phyloP scores from a whole-genome alignment of 495 filamentous ascomycete genomes.

The Hyaloscypha bicolor region DNA sequence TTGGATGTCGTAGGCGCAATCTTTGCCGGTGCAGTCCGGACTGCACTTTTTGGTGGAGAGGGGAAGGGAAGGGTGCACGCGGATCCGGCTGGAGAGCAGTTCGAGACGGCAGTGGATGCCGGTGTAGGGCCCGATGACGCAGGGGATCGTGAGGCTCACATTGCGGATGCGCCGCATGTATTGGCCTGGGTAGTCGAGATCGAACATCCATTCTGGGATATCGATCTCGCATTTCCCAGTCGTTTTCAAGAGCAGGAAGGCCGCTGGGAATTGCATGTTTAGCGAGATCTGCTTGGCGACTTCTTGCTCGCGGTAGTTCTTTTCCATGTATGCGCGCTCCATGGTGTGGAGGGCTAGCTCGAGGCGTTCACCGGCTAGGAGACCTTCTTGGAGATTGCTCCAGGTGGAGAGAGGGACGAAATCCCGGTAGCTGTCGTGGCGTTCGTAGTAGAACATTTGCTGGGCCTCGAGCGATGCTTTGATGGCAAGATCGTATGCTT shows the following conservation, averaged over 20 bases:
- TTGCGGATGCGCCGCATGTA: constrained; percentile 40
- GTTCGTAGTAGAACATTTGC: constrained; percentile 31
- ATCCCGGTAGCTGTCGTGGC: background rate
- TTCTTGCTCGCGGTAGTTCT: constrained; percentile 37
- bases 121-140: constrained; percentile 34
- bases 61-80: constrained; percentile 26
- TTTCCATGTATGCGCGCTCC: constrained; percentile 33
- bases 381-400: constrained; percentile 35
- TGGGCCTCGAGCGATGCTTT: constrained; percentile 21
- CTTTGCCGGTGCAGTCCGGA: background rate
- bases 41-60: background rate
- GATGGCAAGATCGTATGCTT: constrained; percentile 27
- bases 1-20: no score
- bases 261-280: constrained; percentile 31
- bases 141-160: constrained; percentile 28
- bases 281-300: constrained; percentile 39
- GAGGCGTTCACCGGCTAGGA: constrained; percentile 36
- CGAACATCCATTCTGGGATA: constrained; percentile 42
- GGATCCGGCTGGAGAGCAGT: constrained; percentile 9
- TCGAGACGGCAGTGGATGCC: constrained; percentile 35
- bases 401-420: constrained; percentile 26
- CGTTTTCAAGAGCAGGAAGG: constrained; percentile 33
- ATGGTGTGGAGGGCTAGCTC: constrained; percentile 30
- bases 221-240: constrained; percentile 30
- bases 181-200: constrained; percentile 48